phyloP scores from a whole-genome alignment of 2,329 filamentous ascomycete species.

The Ophiocordyceps camponoti-leonardi region DNA sequence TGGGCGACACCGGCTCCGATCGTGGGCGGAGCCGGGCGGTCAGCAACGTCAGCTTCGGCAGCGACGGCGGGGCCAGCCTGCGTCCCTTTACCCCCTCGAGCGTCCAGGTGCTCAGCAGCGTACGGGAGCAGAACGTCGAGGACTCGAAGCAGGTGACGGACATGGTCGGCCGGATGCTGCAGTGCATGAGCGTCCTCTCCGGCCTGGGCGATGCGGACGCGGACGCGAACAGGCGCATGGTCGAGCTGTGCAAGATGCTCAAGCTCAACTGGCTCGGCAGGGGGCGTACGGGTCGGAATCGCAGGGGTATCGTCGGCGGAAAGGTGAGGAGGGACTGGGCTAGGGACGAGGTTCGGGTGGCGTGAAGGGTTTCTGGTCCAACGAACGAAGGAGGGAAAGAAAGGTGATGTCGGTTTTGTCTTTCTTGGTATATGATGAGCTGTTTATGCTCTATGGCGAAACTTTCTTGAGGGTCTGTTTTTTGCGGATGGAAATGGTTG shows the following conservation, averaged over 20 bases:
- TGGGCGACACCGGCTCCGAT: conserved; percentile 41
- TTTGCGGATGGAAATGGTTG: no score
- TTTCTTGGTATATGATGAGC: no score
- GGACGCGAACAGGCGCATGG: conserved; percentile 59
- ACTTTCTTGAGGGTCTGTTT: no score
- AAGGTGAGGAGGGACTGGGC: conserved; percentile 29
- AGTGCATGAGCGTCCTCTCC: conserved; percentile 84
- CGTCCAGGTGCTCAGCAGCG: conserved; percentile 19
- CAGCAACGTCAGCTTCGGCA: conserved; percentile 61
- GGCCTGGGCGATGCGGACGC: conserved; percentile 51
- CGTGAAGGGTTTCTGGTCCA: no score
- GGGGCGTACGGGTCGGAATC: conserved; percentile 73
- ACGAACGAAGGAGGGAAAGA: no score
- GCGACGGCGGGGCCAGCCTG: conserved; percentile 29
- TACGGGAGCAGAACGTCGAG: conserved; percentile 43
- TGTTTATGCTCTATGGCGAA: no score
- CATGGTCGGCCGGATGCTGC: conserved; percentile 86
- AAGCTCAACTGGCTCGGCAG: conserved; percentile 96
- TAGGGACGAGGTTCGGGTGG: conserved; percentile 24
- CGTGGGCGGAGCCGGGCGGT: conserved; percentile 61
- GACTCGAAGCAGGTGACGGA: conserved; percentile 74
- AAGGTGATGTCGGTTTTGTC: no score
- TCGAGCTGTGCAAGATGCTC: conserved; percentile 67
- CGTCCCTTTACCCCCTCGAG: conserved; percentile 34
- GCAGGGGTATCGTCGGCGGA: conserved; percentile 73